Percentiles rank a stretch among this genome's conserved stretches.
These are phyloP conservation scores for Ottelia alismoides DNA, from an alignment of 106 monocot genomes.

Conservation along the genomic window DNA sequence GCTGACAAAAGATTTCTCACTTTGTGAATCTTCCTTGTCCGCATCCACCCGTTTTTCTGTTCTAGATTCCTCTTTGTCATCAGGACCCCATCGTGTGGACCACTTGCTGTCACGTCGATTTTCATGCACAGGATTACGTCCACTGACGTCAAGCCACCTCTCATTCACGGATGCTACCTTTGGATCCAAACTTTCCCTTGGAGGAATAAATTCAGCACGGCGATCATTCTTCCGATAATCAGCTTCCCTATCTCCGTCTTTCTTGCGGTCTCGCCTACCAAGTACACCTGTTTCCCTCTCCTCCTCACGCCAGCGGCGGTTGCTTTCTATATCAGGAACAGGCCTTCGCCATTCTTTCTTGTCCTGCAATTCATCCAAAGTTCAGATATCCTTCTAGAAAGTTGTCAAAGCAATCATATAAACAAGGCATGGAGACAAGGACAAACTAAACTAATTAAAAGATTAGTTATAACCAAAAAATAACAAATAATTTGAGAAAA, in stretches of 20 bases:
- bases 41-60: conserved; percentile 48
- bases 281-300: conserved; percentile 92
- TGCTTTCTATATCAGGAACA: conserved; percentile 46
- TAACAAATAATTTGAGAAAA: too few species aligned
- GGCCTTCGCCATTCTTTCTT: conserved; percentile 81
- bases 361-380: conserved; percentile 46
- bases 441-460: too few species aligned
- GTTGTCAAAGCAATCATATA: too few species aligned
- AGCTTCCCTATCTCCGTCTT: conserved; percentile 75
- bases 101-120: conserved; percentile 80
- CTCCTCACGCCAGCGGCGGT: conserved; percentile 91
- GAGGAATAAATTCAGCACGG: conserved; percentile 32
- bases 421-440: too few species aligned
- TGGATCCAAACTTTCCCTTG: conserved; percentile 45
- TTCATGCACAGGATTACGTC: conserved; percentile 42
- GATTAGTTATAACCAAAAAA: too few species aligned
- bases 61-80: conserved; percentile 71
- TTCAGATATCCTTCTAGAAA: conserved; percentile 63
- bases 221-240: conserved; percentile 69
- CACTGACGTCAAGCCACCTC: conserved; percentile 44
- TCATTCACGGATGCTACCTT: conserved; percentile 38
- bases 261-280: conserved; percentile 77
- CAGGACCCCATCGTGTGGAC: conserved; percentile 98
- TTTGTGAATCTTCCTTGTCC: conserved; percentile 57
- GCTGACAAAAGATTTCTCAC: conserved; percentile 43